These are phyloP conservation scores for Hypoxylon sp. DNA, from an alignment of 2,329 filamentous ascomycete species.

Conservation along the genomic window DNA sequence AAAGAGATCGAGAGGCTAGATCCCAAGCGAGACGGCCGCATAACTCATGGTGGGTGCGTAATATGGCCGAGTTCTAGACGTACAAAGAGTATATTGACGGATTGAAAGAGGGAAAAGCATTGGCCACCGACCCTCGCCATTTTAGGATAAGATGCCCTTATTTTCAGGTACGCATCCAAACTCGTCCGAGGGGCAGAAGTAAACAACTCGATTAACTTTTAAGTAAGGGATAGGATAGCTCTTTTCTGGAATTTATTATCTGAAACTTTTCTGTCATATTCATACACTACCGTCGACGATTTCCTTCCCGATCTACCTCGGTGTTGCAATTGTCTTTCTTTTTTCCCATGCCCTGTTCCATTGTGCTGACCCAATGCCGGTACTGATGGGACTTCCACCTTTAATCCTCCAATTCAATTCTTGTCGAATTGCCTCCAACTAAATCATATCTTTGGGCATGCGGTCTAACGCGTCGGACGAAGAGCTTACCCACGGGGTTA, in stretches of 20 bases:
- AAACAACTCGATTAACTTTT: not conserved
- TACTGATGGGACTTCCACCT: constrained; percentile 10
- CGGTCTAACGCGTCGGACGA: constrained; percentile 30
- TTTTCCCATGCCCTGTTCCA: constrained; percentile 6
- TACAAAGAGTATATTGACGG: not conserved
- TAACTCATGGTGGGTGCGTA: constrained; percentile 26
- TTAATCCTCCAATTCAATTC: constrained; percentile 5
- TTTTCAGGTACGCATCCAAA: constrained; percentile 9
- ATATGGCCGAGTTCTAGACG: constrained; percentile 25
- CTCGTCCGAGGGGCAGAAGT: not conserved
- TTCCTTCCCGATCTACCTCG: constrained; percentile 24
- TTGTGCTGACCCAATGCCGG: not conserved
- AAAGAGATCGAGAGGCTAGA: constrained; percentile 14
- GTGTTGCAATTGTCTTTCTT: constrained; percentile 30
- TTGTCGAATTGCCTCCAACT: not conserved
- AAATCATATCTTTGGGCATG: constrained; percentile 23
- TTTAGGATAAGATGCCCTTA: constrained; percentile 17
- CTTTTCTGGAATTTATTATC: not conserved
- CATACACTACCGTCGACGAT: not conserved
- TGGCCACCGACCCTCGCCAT: constrained; percentile 18
- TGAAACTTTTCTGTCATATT: constrained; percentile 8
- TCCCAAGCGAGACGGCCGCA: constrained; percentile 22
- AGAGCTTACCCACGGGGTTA: constrained; percentile 21
- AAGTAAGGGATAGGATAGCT: not conserved
- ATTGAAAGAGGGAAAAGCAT: constrained; percentile 18